phyloP scores from a whole-genome alignment of 2,329 filamentous ascomycete genomes.

The Westerdykella aurantiaca region DNA sequence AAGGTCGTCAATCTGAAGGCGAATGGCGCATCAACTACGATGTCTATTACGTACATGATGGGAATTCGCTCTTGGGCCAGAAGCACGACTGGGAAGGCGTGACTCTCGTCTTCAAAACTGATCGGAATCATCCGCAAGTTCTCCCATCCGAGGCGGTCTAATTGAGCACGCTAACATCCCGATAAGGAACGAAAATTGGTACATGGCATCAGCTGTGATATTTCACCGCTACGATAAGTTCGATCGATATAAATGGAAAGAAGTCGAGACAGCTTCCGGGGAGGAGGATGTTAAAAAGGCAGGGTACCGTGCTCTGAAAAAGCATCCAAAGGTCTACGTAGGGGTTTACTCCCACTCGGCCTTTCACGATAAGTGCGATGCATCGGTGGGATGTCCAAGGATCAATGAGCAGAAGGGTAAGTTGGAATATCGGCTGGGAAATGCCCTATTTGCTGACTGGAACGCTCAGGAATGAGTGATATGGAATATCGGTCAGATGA shows the following conservation, averaged over 20 bases:
- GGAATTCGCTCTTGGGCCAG: neutral
- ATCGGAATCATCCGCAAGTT: neutral
- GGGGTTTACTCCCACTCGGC: slow-evolving; percentile 1
- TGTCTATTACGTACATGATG: slow-evolving; percentile 2
- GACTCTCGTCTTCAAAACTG: neutral
- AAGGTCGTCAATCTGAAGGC: too few relatives aligned
- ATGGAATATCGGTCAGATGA: slow-evolving; percentile 1
- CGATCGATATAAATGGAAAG: neutral
- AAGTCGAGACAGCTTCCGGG: neutral
- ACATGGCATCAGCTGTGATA: neutral
- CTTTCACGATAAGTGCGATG: slow-evolving; percentile 1
- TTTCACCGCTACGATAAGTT: neutral
- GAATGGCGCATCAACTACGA: slow-evolving; percentile 3
- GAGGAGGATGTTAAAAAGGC: slow-evolving; percentile 1
- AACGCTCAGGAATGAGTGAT: too few relatives aligned
- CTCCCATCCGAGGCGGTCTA: too few relatives aligned
- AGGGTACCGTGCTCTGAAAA: neutral
- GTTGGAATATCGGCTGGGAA: neutral
- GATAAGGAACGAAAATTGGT: neutral
- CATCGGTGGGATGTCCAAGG: neutral
- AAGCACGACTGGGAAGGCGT: slow-evolving; percentile 2
- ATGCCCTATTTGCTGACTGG: too few relatives aligned
- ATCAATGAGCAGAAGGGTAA: neutral
- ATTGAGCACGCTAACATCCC: neutral
- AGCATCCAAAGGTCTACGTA: slow-evolving; percentile 4